Percentiles rank a stretch among this genome's conserved stretches.
Conservation (phyloP, 108 stramenopile species). For the Pseudonitzschia delicatissima region DNA sequence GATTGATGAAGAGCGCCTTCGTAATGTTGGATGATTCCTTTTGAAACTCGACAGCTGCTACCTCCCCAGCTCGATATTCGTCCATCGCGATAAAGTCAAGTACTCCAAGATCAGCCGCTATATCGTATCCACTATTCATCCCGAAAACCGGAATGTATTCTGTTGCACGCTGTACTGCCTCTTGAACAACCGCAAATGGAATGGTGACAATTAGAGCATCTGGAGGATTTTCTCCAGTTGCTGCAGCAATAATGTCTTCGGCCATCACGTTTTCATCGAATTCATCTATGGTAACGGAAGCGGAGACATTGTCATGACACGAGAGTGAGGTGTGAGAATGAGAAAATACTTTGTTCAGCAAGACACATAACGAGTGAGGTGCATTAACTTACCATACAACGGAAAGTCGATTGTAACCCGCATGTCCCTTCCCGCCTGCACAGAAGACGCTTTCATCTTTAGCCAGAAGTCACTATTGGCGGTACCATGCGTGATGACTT, state of each 20-base stretch:
- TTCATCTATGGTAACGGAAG: too few relatives aligned
- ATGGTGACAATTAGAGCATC: constrained; percentile 30
- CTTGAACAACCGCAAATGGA: constrained; percentile 10
- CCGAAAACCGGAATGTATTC: constrained; percentile 23
- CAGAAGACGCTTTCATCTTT: constrained; percentile 9
- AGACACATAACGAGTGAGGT: too few relatives aligned
- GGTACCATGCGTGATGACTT: constrained; percentile 18
- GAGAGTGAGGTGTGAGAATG: too few relatives aligned
- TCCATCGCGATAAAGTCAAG: constrained; percentile 21
- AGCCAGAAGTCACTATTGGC: constrained; percentile 3
- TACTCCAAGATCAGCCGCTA: not conserved
- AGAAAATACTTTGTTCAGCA: too few relatives aligned
- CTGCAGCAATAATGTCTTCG: constrained; percentile 4
- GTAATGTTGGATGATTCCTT: not conserved
- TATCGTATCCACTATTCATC: constrained; percentile 24
- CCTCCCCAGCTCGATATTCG: constrained; percentile 5
- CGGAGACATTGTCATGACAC: not conserved
- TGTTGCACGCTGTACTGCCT: constrained; percentile 7
- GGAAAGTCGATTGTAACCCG: not conserved
- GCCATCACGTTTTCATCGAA: constrained; percentile 11
- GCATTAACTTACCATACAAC: not conserved
- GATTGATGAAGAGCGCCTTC: constrained; percentile 18
- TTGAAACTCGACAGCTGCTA: constrained; percentile 22
- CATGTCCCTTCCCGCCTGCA: constrained; percentile 20
- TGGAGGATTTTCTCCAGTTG: not conserved